Evolutionary conservation across 1,139 yeast genomes (phyloP), one percentile per base, ranked within the genome.

Genomic region (Pichia sp.): DNA sequence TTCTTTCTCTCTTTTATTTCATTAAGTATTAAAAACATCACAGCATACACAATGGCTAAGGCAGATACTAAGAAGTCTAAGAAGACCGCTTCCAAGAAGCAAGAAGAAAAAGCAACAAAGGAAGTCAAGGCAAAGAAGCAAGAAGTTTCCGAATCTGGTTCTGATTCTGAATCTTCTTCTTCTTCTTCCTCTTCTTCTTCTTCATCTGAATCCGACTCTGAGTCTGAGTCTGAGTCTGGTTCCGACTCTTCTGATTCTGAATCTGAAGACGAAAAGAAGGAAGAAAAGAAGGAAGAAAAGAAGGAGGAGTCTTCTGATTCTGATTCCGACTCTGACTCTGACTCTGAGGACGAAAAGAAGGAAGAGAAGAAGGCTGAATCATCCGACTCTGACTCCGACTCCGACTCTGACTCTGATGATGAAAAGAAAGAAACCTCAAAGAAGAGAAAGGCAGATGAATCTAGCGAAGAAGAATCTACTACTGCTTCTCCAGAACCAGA

Each of bases 401-500:
- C 70, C 47, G 70, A 65, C 42, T 54, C 52, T 23, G 59, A 59
- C 50, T 59, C 67, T 7, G 19, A 30, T 47, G 70, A 64, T 47
- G 61, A 67, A 45, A 66, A 69, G 51, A 67, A 64, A 50, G 70
- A 68, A 44, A 59, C 63, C n/a, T 57, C 51, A 48, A 48, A 48
- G n/a, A 48, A 48, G 51, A 43, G 45, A 53, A 53, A 47, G 49
- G 29, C 40, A 15, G 45, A 50, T 43, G 45, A 46, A 61, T 36
- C 57, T 60, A 47, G 68, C 58, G 62, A 61, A 46, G 62, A 61
- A 47, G 60, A 57, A 42, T 61, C 61, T 51, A 55, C 57, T 49
- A 60, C 74, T 51, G 78, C 77, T 67, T 78, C 80, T 70, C 63
- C 63, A 51, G 66, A 62, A 53, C 63, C 69, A 47, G 67, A 67